Evolutionary conservation across 2,329 filamentous ascomycete genomes (phyloP).

Genomic region (Arthroderma sp.): DNA sequence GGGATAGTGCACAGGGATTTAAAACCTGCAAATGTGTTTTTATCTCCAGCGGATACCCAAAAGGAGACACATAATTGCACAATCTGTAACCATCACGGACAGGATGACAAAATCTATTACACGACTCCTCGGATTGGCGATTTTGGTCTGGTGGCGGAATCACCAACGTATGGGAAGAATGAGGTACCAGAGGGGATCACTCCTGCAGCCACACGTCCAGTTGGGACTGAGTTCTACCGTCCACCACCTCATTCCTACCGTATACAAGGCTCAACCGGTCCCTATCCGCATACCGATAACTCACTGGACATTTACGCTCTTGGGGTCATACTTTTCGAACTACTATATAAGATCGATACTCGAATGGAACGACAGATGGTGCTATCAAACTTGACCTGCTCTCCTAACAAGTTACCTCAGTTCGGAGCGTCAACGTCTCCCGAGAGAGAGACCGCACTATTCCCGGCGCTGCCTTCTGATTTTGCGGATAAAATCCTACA

Average conservation of each 20-base stretch:
- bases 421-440: background rate
- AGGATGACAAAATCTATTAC: conserved; percentile 20
- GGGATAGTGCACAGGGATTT: conserved; percentile 54
- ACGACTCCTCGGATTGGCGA: conserved; percentile 54
- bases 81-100: conserved; percentile 29
- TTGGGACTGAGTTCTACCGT: conserved; percentile 52
- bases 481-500: conserved; percentile 29
- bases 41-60: conserved; percentile 33
- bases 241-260: conserved; percentile 31
- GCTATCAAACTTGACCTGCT: conserved; percentile 30
- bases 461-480: conserved; percentile 25
- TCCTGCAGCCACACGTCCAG: conserved; percentile 28
- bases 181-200: conserved; percentile 14
- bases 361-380: conserved; percentile 38
- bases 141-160: conserved; percentile 52
- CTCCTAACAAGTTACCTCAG: conserved; percentile 10
- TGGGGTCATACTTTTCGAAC: conserved; percentile 51
- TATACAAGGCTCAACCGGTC: conserved; percentile 12
- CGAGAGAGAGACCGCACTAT: conserved; percentile 6
- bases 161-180: conserved; percentile 29
- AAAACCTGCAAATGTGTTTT: conserved; percentile 57
- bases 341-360: conserved; percentile 44
- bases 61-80: conserved; percentile 38
- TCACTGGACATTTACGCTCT: conserved; percentile 51
- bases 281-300: conserved; percentile 28